These are phyloP conservation scores for Populus hybrid DNA, from an alignment of 441 rosid species.

Conservation along the genomic window DNA sequence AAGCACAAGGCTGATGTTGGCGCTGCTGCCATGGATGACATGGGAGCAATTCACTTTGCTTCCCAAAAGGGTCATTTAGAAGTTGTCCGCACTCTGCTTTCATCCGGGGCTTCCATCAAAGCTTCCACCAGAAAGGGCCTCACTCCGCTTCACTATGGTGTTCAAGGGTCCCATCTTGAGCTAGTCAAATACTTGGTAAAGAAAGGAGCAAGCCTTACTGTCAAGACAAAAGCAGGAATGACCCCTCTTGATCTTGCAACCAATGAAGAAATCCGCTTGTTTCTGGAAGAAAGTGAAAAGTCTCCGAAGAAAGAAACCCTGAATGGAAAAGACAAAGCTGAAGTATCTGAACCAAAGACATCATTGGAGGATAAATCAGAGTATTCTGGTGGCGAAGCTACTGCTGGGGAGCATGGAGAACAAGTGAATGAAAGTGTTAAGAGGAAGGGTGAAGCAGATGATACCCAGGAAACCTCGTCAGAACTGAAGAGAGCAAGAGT, in stretches of 20 bases:
- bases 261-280: constrained; percentile 44
- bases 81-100: constrained; percentile 53
- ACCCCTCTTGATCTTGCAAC: constrained; percentile 71
- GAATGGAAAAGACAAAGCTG: constrained; percentile 30
- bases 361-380: constrained; percentile 20
- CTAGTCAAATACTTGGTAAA: constrained; percentile 65
- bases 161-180: constrained; percentile 82
- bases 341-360: constrained; percentile 32
- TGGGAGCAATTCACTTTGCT: constrained; percentile 96
- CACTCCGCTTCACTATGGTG: constrained; percentile 83
- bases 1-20: constrained; percentile 88
- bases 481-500: constrained; percentile 58
- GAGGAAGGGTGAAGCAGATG: constrained; percentile 49
- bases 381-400: constrained; percentile 27
- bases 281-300: constrained; percentile 53
- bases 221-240: constrained; percentile 74
- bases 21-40: constrained; percentile 95
- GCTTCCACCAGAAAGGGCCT: constrained; percentile 76
- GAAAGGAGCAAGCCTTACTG: constrained; percentile 66
- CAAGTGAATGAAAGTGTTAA: constrained; percentile 28
- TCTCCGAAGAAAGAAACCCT: constrained; percentile 32
- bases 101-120: constrained; percentile 66
- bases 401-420: constrained; percentile 11
- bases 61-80: constrained; percentile 91
- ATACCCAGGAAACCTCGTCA: constrained; percentile 29